Percentiles rank a stretch among this genome's conserved stretches.
phyloP scores from a whole-genome alignment of 73 alveolate species.

The Paramecium tetraurelia region DNA sequence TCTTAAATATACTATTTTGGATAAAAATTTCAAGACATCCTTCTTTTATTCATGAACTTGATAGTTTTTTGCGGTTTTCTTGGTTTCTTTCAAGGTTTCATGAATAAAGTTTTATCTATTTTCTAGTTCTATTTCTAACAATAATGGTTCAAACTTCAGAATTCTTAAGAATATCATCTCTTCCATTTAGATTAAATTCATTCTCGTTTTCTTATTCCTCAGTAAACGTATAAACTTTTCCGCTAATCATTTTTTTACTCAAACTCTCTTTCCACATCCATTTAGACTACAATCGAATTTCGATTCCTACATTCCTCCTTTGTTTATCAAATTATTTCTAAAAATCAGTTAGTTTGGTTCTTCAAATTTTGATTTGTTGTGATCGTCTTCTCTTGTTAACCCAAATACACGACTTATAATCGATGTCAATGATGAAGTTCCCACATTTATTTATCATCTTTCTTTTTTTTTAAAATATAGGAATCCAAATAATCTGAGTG shows the following conservation, averaged over 20 bases:
- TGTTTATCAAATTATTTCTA: conserved; percentile 85
- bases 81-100: conserved; percentile 54
- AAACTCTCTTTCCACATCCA: conserved; percentile 55
- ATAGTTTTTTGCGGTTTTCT: conserved; percentile 67
- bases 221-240: conserved; percentile 72
- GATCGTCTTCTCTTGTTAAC: conserved; percentile 78
- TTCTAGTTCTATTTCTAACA: conserved; percentile 72
- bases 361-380: conserved; percentile 69
- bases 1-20: conserved; percentile 70
- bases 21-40: conserved; percentile 73
- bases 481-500: conserved; percentile 91
- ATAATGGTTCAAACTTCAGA: neutral
- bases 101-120: conserved; percentile 52
- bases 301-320: conserved; percentile 89
- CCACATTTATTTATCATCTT: conserved; percentile 75
- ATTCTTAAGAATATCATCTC: conserved; percentile 86
- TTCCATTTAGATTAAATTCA: conserved; percentile 76
- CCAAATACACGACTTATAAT: conserved; percentile 66
- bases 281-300: conserved; percentile 63
- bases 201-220: conserved; percentile 73
- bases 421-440: conserved; percentile 67
- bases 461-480: conserved; percentile 91
- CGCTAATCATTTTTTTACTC: conserved; percentile 61
- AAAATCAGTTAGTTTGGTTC: conserved; percentile 67
- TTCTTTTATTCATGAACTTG: conserved; percentile 67